Evolutionary conservation across 805 yeast genomes (phyloP).

Genomic region (Cephaloascus fragrans): DNA sequence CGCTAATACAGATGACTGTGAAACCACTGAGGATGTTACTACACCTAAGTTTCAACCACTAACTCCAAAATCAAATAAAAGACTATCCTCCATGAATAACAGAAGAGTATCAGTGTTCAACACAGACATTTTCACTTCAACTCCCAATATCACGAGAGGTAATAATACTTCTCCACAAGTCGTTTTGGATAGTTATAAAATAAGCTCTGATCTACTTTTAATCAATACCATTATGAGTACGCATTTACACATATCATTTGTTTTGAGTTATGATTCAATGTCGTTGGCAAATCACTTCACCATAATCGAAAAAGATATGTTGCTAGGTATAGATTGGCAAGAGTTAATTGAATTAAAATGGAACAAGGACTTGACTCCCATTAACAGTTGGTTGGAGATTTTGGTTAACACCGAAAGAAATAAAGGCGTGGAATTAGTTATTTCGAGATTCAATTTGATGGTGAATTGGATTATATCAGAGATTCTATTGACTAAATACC

Average conservation of each 20-base stretch:
- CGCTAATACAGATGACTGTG: conserved; percentile 24
- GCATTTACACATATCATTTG: conserved; percentile 69
- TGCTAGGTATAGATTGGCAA: conserved; percentile 86
- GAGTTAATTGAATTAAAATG: conserved; percentile 73
- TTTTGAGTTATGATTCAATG: conserved; percentile 60
- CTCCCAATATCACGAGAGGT: conserved; percentile 7
- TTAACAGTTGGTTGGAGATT: conserved; percentile 76
- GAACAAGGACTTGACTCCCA: conserved; percentile 56
- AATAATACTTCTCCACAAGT: conserved; percentile 15
- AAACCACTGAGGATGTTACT: neutral
- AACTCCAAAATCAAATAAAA: neutral
- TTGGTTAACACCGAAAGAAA: conserved; percentile 45
- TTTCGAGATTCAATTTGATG: conserved; percentile 78
- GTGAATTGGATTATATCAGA: conserved; percentile 92
- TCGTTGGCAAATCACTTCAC: conserved; percentile 77
- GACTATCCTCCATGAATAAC: neutral
- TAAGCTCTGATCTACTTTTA: conserved; percentile 18
- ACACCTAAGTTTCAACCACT: neutral
- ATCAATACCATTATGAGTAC: conserved; percentile 31
- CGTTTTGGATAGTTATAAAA: conserved; percentile 23
- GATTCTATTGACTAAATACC: conserved; percentile 56
- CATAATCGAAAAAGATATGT: conserved; percentile 72
- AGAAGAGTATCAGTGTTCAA: neutral
- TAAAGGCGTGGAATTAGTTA: conserved; percentile 74
- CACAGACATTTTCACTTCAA: conserved; percentile 4